These are phyloP conservation scores for Dryadomyces quercivorus DNA, from an alignment of 2,329 filamentous ascomycete species.

Conservation along the genomic window DNA sequence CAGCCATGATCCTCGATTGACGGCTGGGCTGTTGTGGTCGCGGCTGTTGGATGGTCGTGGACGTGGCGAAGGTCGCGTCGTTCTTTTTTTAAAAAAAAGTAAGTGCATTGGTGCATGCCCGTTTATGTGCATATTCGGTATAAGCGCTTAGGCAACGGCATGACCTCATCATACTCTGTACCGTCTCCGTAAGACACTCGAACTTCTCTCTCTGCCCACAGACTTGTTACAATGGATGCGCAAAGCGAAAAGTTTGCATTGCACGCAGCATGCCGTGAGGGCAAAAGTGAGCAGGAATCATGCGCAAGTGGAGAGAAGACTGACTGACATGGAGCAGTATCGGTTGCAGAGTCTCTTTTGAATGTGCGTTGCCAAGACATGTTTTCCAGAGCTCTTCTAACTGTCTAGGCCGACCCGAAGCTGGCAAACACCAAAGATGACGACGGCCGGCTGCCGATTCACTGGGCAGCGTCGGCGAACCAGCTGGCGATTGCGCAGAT, in stretches of 20 bases:
- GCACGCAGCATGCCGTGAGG: conserved; percentile 77
- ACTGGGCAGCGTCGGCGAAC: conserved; percentile 88
- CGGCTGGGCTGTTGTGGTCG: not conserved
- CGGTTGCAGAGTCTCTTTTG: conserved; percentile 62
- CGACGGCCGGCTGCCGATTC: conserved; percentile 79
- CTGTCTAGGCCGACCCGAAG: conserved; percentile 59
- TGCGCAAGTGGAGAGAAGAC: not conserved
- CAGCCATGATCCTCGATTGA: conserved; percentile 15
- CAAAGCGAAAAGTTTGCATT: conserved; percentile 54
- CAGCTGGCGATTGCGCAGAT: conserved; percentile 61
- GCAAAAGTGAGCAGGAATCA: conserved; percentile 50
- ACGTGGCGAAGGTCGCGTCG: not conserved
- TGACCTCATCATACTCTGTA: not conserved
- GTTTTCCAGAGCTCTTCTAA: not conserved
- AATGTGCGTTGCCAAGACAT: conserved; percentile 33
- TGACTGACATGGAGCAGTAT: conserved; percentile 8
- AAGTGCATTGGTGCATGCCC: not conserved
- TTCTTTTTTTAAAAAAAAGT: not conserved
- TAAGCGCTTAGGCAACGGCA: not conserved
- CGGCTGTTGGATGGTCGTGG: not conserved
- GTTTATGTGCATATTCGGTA: not conserved
- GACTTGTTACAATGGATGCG: conserved; percentile 1
- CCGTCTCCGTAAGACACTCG: too few species aligned
- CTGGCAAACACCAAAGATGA: conserved; percentile 62
- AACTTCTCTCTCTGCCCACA: not conserved